These are phyloP conservation scores for Gloeostereum incarnatum DNA, from an alignment of 768 basidiomycete genomes.

Conservation along the genomic window DNA sequence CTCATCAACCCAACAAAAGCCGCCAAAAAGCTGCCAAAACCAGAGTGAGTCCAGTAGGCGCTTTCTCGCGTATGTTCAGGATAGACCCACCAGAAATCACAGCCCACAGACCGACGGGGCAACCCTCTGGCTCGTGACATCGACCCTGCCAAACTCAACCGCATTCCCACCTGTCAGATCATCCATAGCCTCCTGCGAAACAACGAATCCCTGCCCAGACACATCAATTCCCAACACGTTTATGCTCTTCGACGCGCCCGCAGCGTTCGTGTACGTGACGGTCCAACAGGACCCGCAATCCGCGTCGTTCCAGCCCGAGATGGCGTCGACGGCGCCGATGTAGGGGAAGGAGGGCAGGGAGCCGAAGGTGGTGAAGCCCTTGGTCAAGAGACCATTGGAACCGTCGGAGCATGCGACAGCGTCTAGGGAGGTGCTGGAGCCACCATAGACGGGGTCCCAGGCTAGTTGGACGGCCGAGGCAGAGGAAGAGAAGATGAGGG, in stretches of 20 bases:
- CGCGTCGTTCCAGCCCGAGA: conserved; percentile 23
- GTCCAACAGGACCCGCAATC: conserved; percentile 18
- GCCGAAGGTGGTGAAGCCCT: conserved; percentile 23
- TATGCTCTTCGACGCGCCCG: background rate
- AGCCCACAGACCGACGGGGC: conserved; percentile 3
- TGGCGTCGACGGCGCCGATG: conserved; percentile 28
- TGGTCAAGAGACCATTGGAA: conserved; percentile 21
- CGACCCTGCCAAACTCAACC: conserved; percentile 9
- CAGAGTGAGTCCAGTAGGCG: too few species aligned
- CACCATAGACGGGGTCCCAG: too few species aligned
- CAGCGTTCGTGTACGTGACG: conserved; percentile 6
- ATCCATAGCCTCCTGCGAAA: conserved; percentile 9
- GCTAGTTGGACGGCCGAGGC: too few species aligned
- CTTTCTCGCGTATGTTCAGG: too few species aligned
- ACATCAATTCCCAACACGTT: conserved; percentile 8
- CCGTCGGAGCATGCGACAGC: conserved; percentile 32
- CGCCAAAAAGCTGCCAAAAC: too few species aligned
- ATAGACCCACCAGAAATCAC: background rate
- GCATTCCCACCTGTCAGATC: conserved; percentile 10
- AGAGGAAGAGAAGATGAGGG: too few species aligned
- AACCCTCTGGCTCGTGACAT: conserved; percentile 6
- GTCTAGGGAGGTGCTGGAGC: conserved; percentile 11
- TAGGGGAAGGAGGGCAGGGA: conserved; percentile 25
- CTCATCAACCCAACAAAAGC: too few species aligned
- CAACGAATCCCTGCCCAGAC: conserved; percentile 9